Conservation (phyloP, 2,329 filamentous ascomycete species). For the Colletotrichum trifolii region DNA sequence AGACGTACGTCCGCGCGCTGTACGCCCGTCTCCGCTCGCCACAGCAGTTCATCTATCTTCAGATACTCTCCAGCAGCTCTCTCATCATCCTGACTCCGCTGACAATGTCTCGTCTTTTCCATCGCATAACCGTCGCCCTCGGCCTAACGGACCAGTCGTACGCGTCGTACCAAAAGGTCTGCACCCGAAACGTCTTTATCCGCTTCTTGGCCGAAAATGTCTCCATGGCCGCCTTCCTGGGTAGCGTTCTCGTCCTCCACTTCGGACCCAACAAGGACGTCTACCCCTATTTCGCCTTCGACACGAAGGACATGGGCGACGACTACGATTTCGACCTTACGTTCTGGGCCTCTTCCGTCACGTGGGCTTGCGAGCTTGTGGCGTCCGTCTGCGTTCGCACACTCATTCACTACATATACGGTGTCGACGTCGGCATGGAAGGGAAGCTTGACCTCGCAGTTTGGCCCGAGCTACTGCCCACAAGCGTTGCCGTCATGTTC, state of each 20-base stretch:
- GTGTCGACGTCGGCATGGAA: slow-evolving; percentile 72
- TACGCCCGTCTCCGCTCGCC: slow-evolving; percentile 76
- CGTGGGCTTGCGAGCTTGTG: slow-evolving; percentile 74
- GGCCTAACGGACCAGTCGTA: slow-evolving; percentile 70
- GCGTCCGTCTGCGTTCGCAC: slow-evolving; percentile 70
- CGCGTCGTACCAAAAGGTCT: slow-evolving; percentile 72
- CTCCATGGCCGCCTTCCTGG: slow-evolving; percentile 75
- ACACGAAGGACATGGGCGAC: slow-evolving; percentile 51
- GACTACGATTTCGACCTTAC: slow-evolving; percentile 72
- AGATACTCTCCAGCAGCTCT: slow-evolving; percentile 70
- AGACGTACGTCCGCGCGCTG: slow-evolving; percentile 76
- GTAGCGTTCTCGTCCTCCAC: slow-evolving; percentile 73
- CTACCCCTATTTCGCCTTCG: slow-evolving; percentile 77
- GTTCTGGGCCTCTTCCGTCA: slow-evolving; percentile 71
- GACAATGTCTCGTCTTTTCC: slow-evolving; percentile 70
- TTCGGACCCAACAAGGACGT: slow-evolving; percentile 75
- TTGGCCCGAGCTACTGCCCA: slow-evolving; percentile 75
- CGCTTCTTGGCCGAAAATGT: slow-evolving; percentile 75
- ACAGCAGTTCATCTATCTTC: slow-evolving; percentile 72
- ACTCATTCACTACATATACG: slow-evolving; percentile 68
- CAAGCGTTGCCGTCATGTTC: slow-evolving; percentile 72
- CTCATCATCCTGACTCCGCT: slow-evolving; percentile 73
- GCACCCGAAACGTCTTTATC: slow-evolving; percentile 74
- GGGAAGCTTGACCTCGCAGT: slow-evolving; percentile 72
- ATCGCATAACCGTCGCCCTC: slow-evolving; percentile 64